Evolutionary conservation across 1,284 basidiomycete species (phyloP), one percentile per base, ranked within the genome.

Genomic region (Fistulinella staudtii): DNA sequence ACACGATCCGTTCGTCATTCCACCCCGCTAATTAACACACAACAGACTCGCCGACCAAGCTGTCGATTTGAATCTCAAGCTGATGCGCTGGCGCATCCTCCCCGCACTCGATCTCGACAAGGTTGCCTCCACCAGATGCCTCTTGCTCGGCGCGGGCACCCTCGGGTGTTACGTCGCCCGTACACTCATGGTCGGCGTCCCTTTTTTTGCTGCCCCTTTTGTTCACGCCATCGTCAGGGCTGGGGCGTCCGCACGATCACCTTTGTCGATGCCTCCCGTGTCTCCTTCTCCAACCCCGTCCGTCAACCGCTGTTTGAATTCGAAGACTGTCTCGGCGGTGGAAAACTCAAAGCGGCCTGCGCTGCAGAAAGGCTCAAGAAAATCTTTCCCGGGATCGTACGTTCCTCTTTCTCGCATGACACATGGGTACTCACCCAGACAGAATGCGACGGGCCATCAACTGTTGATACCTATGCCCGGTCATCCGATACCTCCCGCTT

Each of bases 51-150:
- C 96, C 0, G 85, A 93, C 53, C 95, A 98, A 66, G 96, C 96
- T 0, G 92, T 98, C 9, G 93, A 97, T 65, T 74, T 99, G 25
- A 99, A 99, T 61, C 73, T 99, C 41, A 98, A 98, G 65, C 77
- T 99, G 20, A 98, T 99, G 95, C 79, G 93, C 23, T 99, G 95
- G 95, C 79, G 95, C 8, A 93, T 99, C 52, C 73, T 99, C 36
- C 95, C 96, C 2, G 72, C 80, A 1, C 80, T 99, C 36, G 78
- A 98, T 52, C 75, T 99, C 7, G 93, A 96, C 41, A 89, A 84
- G 65, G 79, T 99, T 21, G 81, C 90, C 2, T 63, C 65, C 0
- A 93, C 92, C 0, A 79, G 73, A 39, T 96, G 91, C 63, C 71
- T 99, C 1, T 70, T 98, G 2, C 80, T 99, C 0, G 96, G 95